Evolutionary conservation across 2,329 filamentous ascomycete species (phyloP).

Genomic region (Paraconiothyrium brasiliense): DNA sequence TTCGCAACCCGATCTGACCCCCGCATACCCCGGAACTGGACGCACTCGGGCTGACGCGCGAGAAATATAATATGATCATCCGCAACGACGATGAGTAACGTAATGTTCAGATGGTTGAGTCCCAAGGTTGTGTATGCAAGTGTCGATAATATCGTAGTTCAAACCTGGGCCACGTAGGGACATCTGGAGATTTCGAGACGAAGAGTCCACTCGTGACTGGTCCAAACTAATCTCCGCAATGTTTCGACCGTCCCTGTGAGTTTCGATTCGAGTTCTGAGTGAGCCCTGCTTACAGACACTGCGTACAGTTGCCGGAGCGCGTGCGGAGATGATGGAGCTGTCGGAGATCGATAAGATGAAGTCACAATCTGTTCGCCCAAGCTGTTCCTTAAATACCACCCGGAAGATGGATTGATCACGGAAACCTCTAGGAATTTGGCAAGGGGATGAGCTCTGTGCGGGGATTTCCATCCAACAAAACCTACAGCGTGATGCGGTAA

Average conservation of each 20-base stretch:
- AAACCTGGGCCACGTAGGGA: background rate
- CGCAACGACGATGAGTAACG: constrained; percentile 29
- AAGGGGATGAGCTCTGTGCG: too few relatives aligned
- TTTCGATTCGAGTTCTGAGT: background rate
- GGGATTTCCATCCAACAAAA: too few relatives aligned
- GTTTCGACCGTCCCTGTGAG: too few relatives aligned
- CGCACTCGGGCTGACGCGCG: constrained; percentile 30
- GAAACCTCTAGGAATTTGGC: too few relatives aligned
- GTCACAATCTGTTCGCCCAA: background rate
- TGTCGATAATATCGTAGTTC: background rate
- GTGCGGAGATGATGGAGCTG: background rate
- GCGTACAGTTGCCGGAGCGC: background rate
- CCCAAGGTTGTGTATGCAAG: background rate
- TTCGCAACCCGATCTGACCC: constrained; percentile 34
- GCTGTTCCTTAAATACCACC: background rate
- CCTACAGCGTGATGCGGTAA: background rate
- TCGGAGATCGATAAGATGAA: background rate
- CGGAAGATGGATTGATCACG: too few relatives aligned
- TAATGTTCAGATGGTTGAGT: background rate
- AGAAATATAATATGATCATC: constrained; percentile 26
- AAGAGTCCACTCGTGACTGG: background rate
- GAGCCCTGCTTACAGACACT: background rate
- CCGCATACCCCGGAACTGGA: constrained; percentile 38
- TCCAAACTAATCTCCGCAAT: background rate
- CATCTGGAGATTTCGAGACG: background rate